Evolutionary conservation across 2,329 filamentous ascomycete genomes (phyloP), one percentile per base, ranked within the genome.

Genomic region (Coniochaeta hoffmannii): DNA sequence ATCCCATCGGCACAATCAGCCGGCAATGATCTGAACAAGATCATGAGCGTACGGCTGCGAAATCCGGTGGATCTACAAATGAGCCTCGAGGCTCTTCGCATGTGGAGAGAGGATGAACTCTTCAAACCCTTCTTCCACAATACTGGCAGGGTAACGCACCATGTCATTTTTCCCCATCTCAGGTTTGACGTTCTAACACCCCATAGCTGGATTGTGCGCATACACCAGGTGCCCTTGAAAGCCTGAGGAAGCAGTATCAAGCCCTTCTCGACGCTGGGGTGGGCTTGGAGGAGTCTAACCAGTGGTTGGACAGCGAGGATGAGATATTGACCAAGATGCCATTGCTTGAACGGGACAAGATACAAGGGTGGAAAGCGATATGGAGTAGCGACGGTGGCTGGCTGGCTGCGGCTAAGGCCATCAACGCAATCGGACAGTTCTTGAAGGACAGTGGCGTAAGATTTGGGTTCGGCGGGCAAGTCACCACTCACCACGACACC

Each of bases 11-110:
- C 72, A 1, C 73, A 76, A 52, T 76, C 75, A 0, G 75, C 75
- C 1, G 75, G 74, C 3, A 68, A 74, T 55, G 75, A 77, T 44
- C 63, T 77, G 12, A 77, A 77, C 62, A 77, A 77, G 63, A 74
- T 76, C 57, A 73, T 76, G 67, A 70, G 68, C 15, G 63, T 74
- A 17, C 68, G 69, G 2, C 44, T 69, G 32, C 64, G 66, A 15
- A 69, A 66, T 36, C 61, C 64, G 34, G 62, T 62, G 31, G 66
- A 69, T 55, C 26, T 68, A 8, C 66, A 65, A 54, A 64, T 71
- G 15, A 68, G 65, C 38, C 53, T 68, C 4, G 68, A 70, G 51
- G 68, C 68, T 15, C 55, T 64, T 3, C 63, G 69, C 4, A 69
- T 70, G 68, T 77, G 75, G 75, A 68, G 60, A 17, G 66, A 70